Conservation (phyloP, 1,139 yeast species). For the Candida sanyaensis region DNA sequence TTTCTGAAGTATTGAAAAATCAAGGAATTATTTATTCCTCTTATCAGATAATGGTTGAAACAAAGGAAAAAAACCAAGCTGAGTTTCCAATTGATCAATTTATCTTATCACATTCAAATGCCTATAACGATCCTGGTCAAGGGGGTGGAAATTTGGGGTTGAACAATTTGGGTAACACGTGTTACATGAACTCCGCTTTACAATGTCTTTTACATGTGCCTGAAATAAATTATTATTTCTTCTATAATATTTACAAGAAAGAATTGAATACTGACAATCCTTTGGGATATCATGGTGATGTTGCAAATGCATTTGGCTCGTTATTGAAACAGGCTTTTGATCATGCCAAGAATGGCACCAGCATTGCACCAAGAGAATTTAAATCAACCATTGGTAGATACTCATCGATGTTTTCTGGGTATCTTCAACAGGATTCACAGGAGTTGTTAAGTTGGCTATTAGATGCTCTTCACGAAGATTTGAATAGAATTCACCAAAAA, state of each 20-base stretch:
- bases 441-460: constrained; percentile 87
- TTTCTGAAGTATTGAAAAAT: constrained; percentile 26
- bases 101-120: constrained; percentile 11
- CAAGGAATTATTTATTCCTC: constrained; percentile 31
- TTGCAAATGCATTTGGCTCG: constrained; percentile 74
- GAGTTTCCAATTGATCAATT: constrained; percentile 29
- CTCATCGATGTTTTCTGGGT: constrained; percentile 83
- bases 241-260: constrained; percentile 55
- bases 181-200: constrained; percentile 95
- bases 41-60: constrained; percentile 39
- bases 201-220: constrained; percentile 90
- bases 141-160: constrained; percentile 58
- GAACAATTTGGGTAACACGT: constrained; percentile 85
- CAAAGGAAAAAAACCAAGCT: constrained; percentile 21
- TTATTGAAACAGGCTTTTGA: constrained; percentile 63
- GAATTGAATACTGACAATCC: constrained; percentile 77
- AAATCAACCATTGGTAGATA: constrained; percentile 77
- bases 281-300: constrained; percentile 79
- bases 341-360: constrained; percentile 14
- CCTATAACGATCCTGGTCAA: constrained; percentile 4
- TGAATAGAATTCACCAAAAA: constrained; percentile 77
- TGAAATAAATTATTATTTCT: constrained; percentile 75
- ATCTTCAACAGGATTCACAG: constrained; percentile 93
- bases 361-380: constrained; percentile 70
- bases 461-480: constrained; percentile 93